A percentile compares a stretch with the other conserved stretches of the same genome.
Conservation (phyloP, 2,329 filamentous ascomycete genomes). For the Paramyrothecium sp. region DNA sequence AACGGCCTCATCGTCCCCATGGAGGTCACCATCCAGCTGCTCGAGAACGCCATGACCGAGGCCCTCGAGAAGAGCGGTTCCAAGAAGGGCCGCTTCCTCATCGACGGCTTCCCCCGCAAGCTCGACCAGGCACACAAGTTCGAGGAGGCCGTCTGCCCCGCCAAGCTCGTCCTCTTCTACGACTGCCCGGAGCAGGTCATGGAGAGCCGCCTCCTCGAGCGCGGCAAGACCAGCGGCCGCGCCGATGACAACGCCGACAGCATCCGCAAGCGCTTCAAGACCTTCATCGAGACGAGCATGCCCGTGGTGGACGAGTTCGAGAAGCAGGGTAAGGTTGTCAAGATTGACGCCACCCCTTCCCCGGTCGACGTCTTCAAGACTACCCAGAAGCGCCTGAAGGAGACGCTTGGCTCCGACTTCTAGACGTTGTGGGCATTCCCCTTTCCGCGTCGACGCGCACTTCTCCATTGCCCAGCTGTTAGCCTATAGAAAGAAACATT, state of each 20-base stretch:
- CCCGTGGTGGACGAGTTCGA: conserved; percentile 88
- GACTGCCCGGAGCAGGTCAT: conserved; percentile 90
- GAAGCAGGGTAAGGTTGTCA: conserved; percentile 73
- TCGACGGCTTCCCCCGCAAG: conserved; percentile 88
- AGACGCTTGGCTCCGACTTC: conserved; percentile 42
- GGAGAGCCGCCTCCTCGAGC: conserved; percentile 78
- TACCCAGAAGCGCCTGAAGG: conserved; percentile 49
- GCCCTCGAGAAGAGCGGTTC: conserved; percentile 52
- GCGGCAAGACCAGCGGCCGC: conserved; percentile 89
- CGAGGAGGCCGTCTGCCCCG: conserved; percentile 82
- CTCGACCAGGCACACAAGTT: conserved; percentile 96
- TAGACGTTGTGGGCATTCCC: conserved; percentile 8
- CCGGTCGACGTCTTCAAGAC: conserved; percentile 61
- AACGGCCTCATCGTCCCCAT: conserved; percentile 97
- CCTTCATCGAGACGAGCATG: conserved; percentile 95
- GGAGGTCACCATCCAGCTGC: conserved; percentile 91
- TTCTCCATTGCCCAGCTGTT: no score
- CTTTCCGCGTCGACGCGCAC: background rate
- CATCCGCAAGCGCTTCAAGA: conserved; percentile 94
- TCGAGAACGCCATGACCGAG: conserved; percentile 89
- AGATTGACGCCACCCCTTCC: conserved; percentile 67
- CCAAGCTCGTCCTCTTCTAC: conserved; percentile 86
- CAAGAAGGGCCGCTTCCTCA: conserved; percentile 69
- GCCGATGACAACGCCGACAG: conserved; percentile 92
- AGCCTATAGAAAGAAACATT: background rate